A percentile compares a stretch with the other conserved stretches of the same genome.
phyloP scores from a whole-genome alignment of 2,329 filamentous ascomycete species.

The Plenodomus tracheiphilus region DNA sequence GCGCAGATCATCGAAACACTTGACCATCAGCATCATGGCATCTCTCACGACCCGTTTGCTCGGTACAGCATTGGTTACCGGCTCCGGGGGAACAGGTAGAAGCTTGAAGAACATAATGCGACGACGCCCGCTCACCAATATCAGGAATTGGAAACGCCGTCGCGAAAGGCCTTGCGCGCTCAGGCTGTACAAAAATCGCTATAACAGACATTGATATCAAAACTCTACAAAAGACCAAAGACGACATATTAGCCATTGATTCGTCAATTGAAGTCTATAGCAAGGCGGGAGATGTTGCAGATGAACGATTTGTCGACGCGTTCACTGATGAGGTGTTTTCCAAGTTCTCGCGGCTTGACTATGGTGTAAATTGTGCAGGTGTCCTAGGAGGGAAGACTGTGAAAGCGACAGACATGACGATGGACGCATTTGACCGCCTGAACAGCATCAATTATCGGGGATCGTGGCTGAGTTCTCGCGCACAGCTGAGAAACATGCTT shows the following conservation, averaged over 20 bases:
- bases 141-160: constrained; percentile 61
- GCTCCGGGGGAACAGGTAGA: constrained; percentile 40
- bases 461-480: constrained; percentile 59
- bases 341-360: constrained; percentile 56
- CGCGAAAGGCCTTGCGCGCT: constrained; percentile 53
- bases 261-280: constrained; percentile 37
- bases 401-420: constrained; percentile 52
- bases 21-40: constrained; percentile 5
- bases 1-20: background rate
- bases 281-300: constrained; percentile 54
- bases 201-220: constrained; percentile 57
- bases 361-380: constrained; percentile 60
- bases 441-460: constrained; percentile 62
- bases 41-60: constrained; percentile 20
- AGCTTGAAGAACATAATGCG: background rate
- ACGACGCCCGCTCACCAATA: constrained; percentile 3
- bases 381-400: constrained; percentile 49
- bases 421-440: constrained; percentile 56
- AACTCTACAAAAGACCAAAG: constrained; percentile 42
- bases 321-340: constrained; percentile 44
- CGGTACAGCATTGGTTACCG: constrained; percentile 40
- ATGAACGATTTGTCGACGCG: constrained; percentile 50
- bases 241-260: constrained; percentile 23
- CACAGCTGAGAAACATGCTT: constrained; percentile 56
- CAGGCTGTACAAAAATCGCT: constrained; percentile 56